A percentile compares a stretch with the other conserved stretches of the same genome.
Conservation (phyloP, 2,329 filamentous ascomycete genomes). For the Didymella glomerata region DNA sequence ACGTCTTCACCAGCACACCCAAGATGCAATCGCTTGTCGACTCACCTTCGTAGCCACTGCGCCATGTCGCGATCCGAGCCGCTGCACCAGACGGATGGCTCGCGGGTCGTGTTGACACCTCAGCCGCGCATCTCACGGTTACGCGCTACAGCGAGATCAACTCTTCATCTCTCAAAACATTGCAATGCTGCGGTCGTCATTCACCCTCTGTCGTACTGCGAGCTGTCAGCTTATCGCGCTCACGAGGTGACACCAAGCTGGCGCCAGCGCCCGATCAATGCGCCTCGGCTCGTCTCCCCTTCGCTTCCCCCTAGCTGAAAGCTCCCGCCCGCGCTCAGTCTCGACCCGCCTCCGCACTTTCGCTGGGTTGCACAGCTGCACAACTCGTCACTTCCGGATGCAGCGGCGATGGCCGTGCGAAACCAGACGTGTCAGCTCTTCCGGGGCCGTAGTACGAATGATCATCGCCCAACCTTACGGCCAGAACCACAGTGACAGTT, state of each 20-base stretch:
- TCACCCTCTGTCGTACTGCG: not conserved
- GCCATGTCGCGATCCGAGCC: constrained; percentile 3
- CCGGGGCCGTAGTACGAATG: constrained; percentile 3
- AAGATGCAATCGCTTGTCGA: too few species aligned
- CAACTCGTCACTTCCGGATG: constrained; percentile 8
- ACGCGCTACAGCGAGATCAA: not conserved
- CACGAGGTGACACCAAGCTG: not conserved
- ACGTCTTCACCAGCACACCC: not conserved
- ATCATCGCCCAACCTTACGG: not conserved
- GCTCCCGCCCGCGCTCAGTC: constrained; percentile 7
- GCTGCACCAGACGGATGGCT: not conserved
- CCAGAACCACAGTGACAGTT: not conserved
- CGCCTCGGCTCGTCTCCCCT: not conserved
- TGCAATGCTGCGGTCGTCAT: not conserved
- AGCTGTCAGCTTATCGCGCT: constrained; percentile 3
- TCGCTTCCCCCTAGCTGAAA: constrained; percentile 14
- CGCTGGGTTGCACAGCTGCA: constrained; percentile 7
- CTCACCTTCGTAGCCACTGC: not conserved
- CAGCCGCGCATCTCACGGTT: not conserved
- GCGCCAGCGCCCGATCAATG: constrained; percentile 1
- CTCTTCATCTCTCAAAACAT: not conserved
- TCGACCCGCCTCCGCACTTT: constrained; percentile 12
- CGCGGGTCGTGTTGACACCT: not conserved
- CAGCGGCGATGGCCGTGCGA: constrained; percentile 7
- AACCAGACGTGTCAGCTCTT: constrained; percentile 8